phyloP scores from a whole-genome alignment of 345 rosid species.

The Murraya paniculata region DNA sequence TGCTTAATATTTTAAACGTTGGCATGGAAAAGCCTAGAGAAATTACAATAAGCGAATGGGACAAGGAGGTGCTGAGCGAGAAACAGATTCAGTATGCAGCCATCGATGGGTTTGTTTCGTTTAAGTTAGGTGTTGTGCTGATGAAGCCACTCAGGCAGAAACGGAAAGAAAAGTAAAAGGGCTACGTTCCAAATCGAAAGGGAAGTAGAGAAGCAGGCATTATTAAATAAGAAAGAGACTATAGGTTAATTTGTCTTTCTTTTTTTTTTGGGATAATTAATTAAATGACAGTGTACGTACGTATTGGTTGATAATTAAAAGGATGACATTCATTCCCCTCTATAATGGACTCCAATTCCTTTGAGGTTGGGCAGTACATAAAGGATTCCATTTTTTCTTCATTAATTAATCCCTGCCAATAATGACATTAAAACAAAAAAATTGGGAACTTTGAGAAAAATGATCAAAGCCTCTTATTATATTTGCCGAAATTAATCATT shows the following conservation, averaged over 20 bases:
- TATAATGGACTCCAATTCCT: not conserved
- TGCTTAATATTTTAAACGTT: not conserved
- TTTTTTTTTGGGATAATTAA: no score
- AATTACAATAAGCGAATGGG: conserved; percentile 3
- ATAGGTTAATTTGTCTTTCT: no score
- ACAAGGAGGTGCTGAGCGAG: not conserved
- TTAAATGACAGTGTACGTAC: no score
- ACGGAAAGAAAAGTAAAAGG: no score
- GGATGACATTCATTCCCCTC: not conserved
- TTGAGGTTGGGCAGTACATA: not conserved
- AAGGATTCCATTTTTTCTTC: conserved; percentile 11
- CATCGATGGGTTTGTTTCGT: conserved; percentile 15
- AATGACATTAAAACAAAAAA: no score
- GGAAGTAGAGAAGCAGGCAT: no score
- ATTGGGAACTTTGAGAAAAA: no score
- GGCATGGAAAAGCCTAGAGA: not conserved
- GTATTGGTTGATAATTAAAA: no score
- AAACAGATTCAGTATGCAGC: conserved; percentile 8
- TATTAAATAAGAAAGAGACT: no score
- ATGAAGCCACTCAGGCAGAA: not conserved
- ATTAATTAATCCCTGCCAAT: not conserved
- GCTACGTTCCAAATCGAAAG: no score
- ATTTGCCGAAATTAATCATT: no score
- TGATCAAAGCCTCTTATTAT: no score
- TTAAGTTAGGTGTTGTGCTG: not conserved